Percentiles rank a stretch among this genome's conserved stretches.
phyloP scores from a whole-genome alignment of 163 green algal species.

The Scenedesmus sp. region DNA sequence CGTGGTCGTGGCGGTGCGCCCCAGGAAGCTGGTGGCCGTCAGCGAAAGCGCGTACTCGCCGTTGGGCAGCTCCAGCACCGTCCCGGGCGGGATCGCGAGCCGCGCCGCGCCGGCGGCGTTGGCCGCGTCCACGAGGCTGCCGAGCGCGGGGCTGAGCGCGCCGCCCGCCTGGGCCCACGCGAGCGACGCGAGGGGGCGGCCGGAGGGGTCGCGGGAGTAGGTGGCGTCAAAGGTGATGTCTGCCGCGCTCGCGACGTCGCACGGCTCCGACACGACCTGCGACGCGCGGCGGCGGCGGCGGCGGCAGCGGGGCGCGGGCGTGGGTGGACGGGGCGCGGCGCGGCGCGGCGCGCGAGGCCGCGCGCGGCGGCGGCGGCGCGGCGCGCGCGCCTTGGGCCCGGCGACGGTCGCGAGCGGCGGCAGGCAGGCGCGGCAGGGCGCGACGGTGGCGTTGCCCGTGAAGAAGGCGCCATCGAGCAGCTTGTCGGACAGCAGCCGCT shows the following conservation, averaged over 20 bases:
- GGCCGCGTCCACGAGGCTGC: background rate
- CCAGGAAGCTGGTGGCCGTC: slow-evolving; percentile 19
- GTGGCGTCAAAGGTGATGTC: slow-evolving; percentile 23
- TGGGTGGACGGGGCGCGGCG: too few species aligned
- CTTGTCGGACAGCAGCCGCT: slow-evolving; percentile 10
- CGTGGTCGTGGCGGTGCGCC: background rate
- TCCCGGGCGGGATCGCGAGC: slow-evolving; percentile 9
- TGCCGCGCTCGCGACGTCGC: slow-evolving; percentile 5
- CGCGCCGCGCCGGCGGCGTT: slow-evolving; percentile 5
- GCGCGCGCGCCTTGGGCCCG: background rate
- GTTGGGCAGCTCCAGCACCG: background rate
- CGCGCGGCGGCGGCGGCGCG: background rate
- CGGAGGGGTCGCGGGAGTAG: slow-evolving; percentile 15
- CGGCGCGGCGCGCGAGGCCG: too few species aligned
- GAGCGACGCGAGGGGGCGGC: background rate
- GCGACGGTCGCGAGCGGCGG: background rate
- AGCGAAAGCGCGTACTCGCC: background rate
- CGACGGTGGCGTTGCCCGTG: background rate
- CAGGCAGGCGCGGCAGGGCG: background rate
- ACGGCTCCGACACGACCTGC: slow-evolving; percentile 24
- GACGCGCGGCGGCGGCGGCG: background rate
- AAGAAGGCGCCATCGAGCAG: background rate
- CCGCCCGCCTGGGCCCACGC: slow-evolving; percentile 1
- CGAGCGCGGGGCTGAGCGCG: slow-evolving; percentile 1
- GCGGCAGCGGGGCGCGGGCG: background rate